Evolutionary conservation across 2,329 filamentous ascomycete species (phyloP).

Genomic region (Cladorrhinum sp.): DNA sequence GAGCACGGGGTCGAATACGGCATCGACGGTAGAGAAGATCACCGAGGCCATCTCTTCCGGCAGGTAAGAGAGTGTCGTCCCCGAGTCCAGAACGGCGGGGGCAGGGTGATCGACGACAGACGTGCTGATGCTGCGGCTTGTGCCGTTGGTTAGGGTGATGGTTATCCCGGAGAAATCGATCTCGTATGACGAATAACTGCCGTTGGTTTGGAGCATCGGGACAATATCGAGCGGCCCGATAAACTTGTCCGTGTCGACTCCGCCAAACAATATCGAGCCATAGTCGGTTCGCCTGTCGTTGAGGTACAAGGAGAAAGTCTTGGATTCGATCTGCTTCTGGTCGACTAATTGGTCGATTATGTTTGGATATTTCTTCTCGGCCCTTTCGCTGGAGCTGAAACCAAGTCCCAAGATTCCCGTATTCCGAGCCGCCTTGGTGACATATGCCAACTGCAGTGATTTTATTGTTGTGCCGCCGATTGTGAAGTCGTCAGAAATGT

Average conservation of each 20-base stretch:
- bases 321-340: conserved; percentile 58
- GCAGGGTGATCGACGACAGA: conserved; percentile 21
- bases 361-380: conserved; percentile 48
- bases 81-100: conserved; percentile 64
- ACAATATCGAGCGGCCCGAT: conserved; percentile 53
- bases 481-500: conserved; percentile 54
- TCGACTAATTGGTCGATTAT: conserved; percentile 62
- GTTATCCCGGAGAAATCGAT: conserved; percentile 35
- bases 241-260: conserved; percentile 66
- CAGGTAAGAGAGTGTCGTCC: conserved; percentile 62
- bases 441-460: conserved; percentile 55
- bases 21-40: conserved; percentile 39
- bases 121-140: conserved; percentile 27
- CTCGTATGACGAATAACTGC: conserved; percentile 39
- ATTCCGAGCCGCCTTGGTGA: conserved; percentile 44
- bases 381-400: conserved; percentile 49
- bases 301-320: conserved; percentile 67
- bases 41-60: conserved; percentile 47
- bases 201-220: conserved; percentile 49
- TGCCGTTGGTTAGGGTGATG: conserved; percentile 32
- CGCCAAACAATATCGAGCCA: conserved; percentile 66
- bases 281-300: conserved; percentile 52
- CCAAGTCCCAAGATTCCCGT: conserved; percentile 60
- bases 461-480: conserved; percentile 50
- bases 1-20: conserved; percentile 34